Percentiles rank a stretch among this genome's conserved stretches.
Evolutionary conservation across 192 early-diverging fungal genomes (phyloP).

Genomic region (Dispira parvispora): DNA sequence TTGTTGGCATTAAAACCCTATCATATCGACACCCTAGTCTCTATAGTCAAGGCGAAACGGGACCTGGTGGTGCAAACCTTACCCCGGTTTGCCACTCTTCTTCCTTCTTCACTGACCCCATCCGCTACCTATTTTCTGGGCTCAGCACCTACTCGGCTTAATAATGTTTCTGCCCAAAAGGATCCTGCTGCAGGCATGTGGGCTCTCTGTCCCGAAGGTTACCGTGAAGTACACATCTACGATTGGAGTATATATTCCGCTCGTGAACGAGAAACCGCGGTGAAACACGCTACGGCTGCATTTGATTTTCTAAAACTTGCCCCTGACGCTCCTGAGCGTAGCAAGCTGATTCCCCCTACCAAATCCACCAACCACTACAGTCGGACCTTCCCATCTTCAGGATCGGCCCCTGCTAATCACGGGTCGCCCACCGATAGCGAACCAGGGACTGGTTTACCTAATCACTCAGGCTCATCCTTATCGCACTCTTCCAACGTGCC

Average conservation of each 20-base stretch:
- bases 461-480: too few relatives aligned
- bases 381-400: background rate
- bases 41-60: slow-evolving; percentile 4
- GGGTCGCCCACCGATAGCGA: background rate
- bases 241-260: slow-evolving; percentile 31
- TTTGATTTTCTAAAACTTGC: slow-evolving; percentile 32
- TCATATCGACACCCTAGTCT: background rate
- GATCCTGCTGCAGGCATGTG: slow-evolving; percentile 16
- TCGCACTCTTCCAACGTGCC: too few relatives aligned
- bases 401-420: background rate
- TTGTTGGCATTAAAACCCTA: background rate
- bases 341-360: background rate
- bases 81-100: background rate
- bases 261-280: slow-evolving; percentile 19
- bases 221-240: slow-evolving; percentile 29
- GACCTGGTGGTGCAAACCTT: background rate
- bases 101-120: background rate
- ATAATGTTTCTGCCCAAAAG: too few relatives aligned
- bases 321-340: slow-evolving; percentile 28
- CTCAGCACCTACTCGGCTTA: too few relatives aligned
- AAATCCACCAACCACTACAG: background rate
- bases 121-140: background rate
- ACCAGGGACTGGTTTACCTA: too few relatives aligned
- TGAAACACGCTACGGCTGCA: slow-evolving; percentile 25
- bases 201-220: slow-evolving; percentile 27